Percentiles rank a stretch among this genome's conserved stretches.
Conservation (phyloP, 495 filamentous ascomycete genomes). For the Margaritispora aquatica region DNA sequence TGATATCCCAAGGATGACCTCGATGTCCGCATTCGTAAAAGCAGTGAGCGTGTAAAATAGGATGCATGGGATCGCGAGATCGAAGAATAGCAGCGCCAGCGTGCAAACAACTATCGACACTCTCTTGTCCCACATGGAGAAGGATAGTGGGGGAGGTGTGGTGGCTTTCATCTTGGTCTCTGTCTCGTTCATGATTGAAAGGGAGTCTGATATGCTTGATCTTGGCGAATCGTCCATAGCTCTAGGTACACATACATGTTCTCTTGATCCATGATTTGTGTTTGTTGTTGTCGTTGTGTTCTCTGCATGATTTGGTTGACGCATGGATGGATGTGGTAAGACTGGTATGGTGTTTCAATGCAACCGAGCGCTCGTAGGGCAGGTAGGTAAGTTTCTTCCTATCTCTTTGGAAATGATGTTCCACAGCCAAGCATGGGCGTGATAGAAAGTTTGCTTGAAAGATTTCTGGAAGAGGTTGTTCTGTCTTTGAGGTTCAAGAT, state of each 20-base stretch:
- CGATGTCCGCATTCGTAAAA: constrained; percentile 1
- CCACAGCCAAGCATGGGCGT: too few species aligned
- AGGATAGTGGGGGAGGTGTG: neutral
- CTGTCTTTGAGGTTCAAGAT: too few species aligned
- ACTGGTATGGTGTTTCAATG: too few species aligned
- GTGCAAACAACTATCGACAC: constrained; percentile 11
- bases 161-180: neutral
- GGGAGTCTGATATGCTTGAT: neutral
- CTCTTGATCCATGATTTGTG: neutral
- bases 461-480: too few species aligned
- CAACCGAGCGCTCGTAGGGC: too few species aligned
- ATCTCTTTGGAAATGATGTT: too few species aligned
- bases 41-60: constrained; percentile 10
- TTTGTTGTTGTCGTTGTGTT: neutral
- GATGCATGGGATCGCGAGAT: constrained; percentile 10
- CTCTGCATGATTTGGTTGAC: neutral
- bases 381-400: too few species aligned
- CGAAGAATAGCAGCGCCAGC: constrained; percentile 30
- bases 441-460: too few species aligned
- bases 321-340: neutral
- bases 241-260: neutral
- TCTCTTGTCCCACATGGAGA: constrained; percentile 1
- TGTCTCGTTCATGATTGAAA: neutral
- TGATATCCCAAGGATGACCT: constrained; percentile 5
- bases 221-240: neutral